phyloP scores from a whole-genome alignment of 495 filamentous ascomycete species.

The Penicillium macrosclerotiorum region DNA sequence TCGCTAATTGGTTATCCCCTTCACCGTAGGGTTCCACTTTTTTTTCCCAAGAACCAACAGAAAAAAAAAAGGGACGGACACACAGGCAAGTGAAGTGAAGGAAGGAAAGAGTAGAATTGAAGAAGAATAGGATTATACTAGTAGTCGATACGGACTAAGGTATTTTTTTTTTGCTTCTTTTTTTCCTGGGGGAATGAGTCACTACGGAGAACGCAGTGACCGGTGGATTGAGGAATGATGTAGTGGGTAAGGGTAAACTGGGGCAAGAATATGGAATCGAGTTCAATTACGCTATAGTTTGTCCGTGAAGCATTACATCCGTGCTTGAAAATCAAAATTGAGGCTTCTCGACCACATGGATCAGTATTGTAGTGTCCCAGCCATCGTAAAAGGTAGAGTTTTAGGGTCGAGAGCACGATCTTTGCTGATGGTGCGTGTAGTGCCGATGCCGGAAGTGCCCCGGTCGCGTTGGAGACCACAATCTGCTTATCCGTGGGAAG shows the following conservation, averaged over 20 bases:
- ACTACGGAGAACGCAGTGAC: slow-evolving; percentile 11
- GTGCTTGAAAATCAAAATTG: too few relatives aligned
- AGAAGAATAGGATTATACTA: slow-evolving; percentile 15
- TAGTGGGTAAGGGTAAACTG: too few relatives aligned
- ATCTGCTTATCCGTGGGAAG: slow-evolving; percentile 5
- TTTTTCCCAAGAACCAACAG: slow-evolving; percentile 8
- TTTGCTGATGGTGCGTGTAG: not conserved
- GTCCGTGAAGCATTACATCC: too few relatives aligned
- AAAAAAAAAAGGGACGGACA: slow-evolving; percentile 1
- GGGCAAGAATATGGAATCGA: not conserved
- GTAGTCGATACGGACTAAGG: not conserved
- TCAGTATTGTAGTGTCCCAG: too few relatives aligned
- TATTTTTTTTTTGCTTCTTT: slow-evolving; percentile 9
- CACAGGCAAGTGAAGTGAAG: slow-evolving; percentile 1
- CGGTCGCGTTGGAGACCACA: slow-evolving; percentile 1
- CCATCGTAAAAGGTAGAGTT: not conserved
- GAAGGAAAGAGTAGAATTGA: slow-evolving; percentile 4
- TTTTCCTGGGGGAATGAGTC: slow-evolving; percentile 17
- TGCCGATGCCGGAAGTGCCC: slow-evolving; percentile 20
- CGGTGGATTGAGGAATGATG: too few relatives aligned
- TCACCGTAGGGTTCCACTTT: slow-evolving; percentile 33
- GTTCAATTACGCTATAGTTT: not conserved
- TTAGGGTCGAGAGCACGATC: too few relatives aligned
- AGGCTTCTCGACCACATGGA: too few relatives aligned
- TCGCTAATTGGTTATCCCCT: slow-evolving; percentile 26